phyloP scores from a whole-genome alignment of 2,329 filamentous ascomycete genomes.

The Lachnellula cervina region DNA sequence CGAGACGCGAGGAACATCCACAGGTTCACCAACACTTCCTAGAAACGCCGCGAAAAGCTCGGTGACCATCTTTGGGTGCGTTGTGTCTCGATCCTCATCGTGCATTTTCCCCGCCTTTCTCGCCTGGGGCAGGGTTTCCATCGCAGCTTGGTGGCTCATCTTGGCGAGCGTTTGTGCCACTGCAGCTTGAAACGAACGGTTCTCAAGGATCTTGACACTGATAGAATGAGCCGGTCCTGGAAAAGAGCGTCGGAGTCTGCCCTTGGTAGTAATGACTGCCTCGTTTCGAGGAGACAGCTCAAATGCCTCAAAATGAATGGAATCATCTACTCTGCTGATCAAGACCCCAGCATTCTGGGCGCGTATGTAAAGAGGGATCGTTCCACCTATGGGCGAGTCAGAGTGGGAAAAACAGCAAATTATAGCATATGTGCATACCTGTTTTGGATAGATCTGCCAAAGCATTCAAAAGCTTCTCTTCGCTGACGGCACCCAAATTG shows the following conservation, averaged over 20 bases:
- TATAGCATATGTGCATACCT: not conserved
- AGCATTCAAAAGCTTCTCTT: conserved; percentile 5
- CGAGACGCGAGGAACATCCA: conserved; percentile 31
- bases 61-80: conserved; percentile 46
- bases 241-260: conserved; percentile 40
- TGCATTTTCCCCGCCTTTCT: not conserved
- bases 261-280: conserved; percentile 34
- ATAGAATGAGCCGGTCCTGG: conserved; percentile 38
- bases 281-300: conserved; percentile 41
- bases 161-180: conserved; percentile 6
- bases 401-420: not conserved
- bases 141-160: conserved; percentile 4
- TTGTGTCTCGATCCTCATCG: conserved; percentile 44
- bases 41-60: conserved; percentile 45
- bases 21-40: conserved; percentile 33
- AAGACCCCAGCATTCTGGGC: conserved; percentile 45
- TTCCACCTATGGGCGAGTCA: not conserved
- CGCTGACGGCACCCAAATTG: conserved; percentile 3
- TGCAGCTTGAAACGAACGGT: conserved; percentile 9
- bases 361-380: conserved; percentile 34
- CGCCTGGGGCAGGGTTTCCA: not conserved
- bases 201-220: conserved; percentile 15
- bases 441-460: conserved; percentile 3
- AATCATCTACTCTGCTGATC: conserved; percentile 27
- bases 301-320: conserved; percentile 37